These are phyloP conservation scores for Medicago ruthenica DNA, from an alignment of 306 rosid species.

Conservation along the genomic window DNA sequence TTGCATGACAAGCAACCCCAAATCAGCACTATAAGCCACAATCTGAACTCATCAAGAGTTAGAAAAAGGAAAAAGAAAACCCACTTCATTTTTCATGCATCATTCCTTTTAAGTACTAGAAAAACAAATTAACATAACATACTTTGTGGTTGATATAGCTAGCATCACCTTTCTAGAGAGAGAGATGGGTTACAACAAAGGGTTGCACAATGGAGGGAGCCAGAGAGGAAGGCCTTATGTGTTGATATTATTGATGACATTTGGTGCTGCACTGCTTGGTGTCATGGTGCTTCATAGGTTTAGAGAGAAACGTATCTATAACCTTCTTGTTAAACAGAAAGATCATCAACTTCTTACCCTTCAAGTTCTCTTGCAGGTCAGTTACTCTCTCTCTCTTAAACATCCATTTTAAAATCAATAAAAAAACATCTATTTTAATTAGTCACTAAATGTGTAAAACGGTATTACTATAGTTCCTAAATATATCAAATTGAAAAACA, in stretches of 20 bases:
- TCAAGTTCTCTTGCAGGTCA: slow-evolving; percentile 73
- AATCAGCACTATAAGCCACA: slow-evolving; percentile 7
- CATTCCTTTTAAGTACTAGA: slow-evolving; percentile 13
- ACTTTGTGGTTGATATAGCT: too few relatives aligned
- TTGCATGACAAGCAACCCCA: slow-evolving; percentile 79
- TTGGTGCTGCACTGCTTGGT: slow-evolving; percentile 85
- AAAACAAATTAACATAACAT: not conserved
- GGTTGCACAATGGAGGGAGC: slow-evolving; percentile 51
- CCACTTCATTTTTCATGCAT: slow-evolving; percentile 24
- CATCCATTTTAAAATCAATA: not conserved
- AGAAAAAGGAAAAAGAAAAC: not conserved
- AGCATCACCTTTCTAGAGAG: not conserved
- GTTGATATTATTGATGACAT: slow-evolving; percentile 64
- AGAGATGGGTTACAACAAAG: slow-evolving; percentile 58
- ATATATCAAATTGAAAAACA: too few relatives aligned
- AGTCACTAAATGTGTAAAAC: too few relatives aligned
- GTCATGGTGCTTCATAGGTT: slow-evolving; percentile 82
- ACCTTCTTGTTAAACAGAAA: slow-evolving; percentile 69
- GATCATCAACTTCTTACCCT: slow-evolving; percentile 64
- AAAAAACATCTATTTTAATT: too few relatives aligned
- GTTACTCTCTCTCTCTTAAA: slow-evolving; percentile 41
- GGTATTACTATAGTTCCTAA: too few relatives aligned
- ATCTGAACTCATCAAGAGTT: not conserved
- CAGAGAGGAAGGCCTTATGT: slow-evolving; percentile 60
- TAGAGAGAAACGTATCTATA: slow-evolving; percentile 79